Base-by-base conservation (phyloP, 257 asterid species). In the Lavandula angustifolia region DNA sequence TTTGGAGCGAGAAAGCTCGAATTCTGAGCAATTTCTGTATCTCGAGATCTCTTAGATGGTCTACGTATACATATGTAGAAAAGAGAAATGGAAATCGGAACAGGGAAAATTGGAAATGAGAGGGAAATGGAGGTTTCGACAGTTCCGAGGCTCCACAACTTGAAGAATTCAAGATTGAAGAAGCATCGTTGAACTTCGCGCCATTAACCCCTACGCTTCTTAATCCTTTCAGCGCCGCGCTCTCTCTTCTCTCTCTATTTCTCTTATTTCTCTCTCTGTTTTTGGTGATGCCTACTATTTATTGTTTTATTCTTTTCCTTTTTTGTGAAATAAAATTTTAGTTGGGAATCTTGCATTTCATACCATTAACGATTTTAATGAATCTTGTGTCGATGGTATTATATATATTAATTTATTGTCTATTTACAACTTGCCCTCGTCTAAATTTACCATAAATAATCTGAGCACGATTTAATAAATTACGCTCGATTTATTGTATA, bases 171-270 rank as follows among this genome's bases (percentile, higher is more conserved):
- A 54, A 37, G 56, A 34, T 41, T 42, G 54, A 62, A 43, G 73
- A 64, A 75, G 73, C 75, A 50, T 71, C 77, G 66, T 77, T 54
- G 65, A 73, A 75, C 29, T 79, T 81, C 77, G 84, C 88, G 84
- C 82, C 85, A 75, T 43, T 1, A 61, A 50, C 73, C 57, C 17
- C n/a, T 9, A 61, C 60, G 13, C 48, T 40, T 13, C 27, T 13
- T 42, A 54, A n/a, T 40, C 58, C 34, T 58, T 71, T 60, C 67
- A 60, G 62, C 63, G 70, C 73, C 73, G 49, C 64, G 13, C 73
- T 33, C 60, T 56, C 44, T 32, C 32, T 9, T n/a, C 33, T 37
- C 3, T 7, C 18, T 27, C 22, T 13, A 10, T 0, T 3, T 8
- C 22, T 8, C 7, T 4, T 14, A 3, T 27, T 7, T 7, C 10